Evolutionary conservation across 495 filamentous ascomycete genomes (phyloP).

Genomic region (Stereocaulon alpinum): DNA sequence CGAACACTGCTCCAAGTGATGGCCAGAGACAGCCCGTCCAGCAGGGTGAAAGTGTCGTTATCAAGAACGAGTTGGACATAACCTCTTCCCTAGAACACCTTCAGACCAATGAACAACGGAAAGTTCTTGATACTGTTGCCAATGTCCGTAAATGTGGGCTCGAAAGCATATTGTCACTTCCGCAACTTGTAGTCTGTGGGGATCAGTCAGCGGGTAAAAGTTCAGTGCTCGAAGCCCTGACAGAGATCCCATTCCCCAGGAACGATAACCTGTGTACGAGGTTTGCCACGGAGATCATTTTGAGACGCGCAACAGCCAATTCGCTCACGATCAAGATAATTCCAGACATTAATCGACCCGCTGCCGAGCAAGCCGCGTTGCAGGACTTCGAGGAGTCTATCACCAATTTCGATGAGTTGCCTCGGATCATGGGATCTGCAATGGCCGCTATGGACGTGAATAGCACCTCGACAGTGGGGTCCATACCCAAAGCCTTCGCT

Average conservation of each 20-base stretch:
- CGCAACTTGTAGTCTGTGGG: conserved; percentile 66
- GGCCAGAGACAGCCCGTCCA: neutral
- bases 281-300: conserved; percentile 56
- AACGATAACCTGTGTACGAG: conserved; percentile 56
- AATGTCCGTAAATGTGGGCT: conserved; percentile 27
- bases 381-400: conserved; percentile 15
- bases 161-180: conserved; percentile 32
- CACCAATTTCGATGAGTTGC: conserved; percentile 27
- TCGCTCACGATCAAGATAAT: conserved; percentile 27
- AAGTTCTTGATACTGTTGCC: conserved; percentile 27
- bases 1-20: neutral
- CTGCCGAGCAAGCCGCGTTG: conserved; percentile 13
- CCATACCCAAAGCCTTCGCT: conserved; percentile 36
- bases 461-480: neutral
- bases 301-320: conserved; percentile 27
- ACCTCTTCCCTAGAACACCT: conserved; percentile 9
- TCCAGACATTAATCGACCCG: neutral
- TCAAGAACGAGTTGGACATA: conserved; percentile 9
- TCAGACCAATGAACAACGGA: conserved; percentile 24
- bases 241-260: conserved; percentile 56
- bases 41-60: neutral
- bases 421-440: conserved; percentile 36
- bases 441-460: conserved; percentile 41
- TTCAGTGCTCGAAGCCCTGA: conserved; percentile 65
- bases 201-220: conserved; percentile 65